A percentile compares a stretch with the other conserved stretches of the same genome.
phyloP scores from a whole-genome alignment of 2,329 filamentous ascomycete genomes.

The Alternaria sp. region DNA sequence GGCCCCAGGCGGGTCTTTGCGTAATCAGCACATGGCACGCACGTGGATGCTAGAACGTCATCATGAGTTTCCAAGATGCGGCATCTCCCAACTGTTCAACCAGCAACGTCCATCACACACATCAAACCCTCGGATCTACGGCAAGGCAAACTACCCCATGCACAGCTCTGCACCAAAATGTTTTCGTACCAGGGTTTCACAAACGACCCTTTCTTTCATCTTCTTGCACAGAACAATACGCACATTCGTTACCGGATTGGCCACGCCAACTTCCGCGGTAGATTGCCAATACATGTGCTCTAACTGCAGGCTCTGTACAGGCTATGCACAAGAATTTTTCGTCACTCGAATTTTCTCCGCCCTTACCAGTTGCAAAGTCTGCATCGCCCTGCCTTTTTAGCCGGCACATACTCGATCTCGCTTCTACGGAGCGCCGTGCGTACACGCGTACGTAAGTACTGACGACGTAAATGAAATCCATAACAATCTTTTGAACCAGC shows the following conservation, averaged over 20 bases:
- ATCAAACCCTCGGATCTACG: slow-evolving; percentile 6
- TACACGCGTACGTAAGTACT: not conserved
- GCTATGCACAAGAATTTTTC: slow-evolving; percentile 1
- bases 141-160: not conserved
- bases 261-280: not conserved
- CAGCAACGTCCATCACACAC: not conserved
- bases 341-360: not conserved
- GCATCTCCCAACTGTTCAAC: slow-evolving; percentile 1
- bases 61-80: slow-evolving; percentile 5
- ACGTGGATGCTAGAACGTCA: slow-evolving; percentile 13
- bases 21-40: slow-evolving; percentile 12
- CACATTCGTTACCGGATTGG: not conserved
- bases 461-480: not conserved
- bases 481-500: not conserved
- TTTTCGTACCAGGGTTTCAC: not conserved
- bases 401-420: not conserved
- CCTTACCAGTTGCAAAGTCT: slow-evolving; percentile 1
- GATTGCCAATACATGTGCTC: slow-evolving; percentile 5
- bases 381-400: slow-evolving; percentile 5
- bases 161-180: not conserved
- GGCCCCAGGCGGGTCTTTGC: slow-evolving; percentile 12
- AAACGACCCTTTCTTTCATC: not conserved
- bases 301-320: not conserved
- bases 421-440: not conserved
- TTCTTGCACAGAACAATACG: slow-evolving; percentile 1